These are phyloP conservation scores for Mortierella sp. DNA, from an alignment of 371 early-diverging fungal genomes.

Conservation along the genomic window DNA sequence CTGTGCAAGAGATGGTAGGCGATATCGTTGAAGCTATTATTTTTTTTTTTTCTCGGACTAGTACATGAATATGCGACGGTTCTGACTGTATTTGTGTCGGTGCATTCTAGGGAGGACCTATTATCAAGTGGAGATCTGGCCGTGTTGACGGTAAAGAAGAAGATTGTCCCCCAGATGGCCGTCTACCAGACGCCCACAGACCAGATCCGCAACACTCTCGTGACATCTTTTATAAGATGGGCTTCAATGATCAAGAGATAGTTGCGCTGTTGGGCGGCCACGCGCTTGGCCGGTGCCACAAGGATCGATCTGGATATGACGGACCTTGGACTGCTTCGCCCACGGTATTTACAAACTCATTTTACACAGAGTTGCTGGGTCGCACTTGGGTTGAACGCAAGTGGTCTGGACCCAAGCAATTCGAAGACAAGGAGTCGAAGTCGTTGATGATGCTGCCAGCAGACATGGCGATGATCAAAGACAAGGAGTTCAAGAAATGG, in stretches of 20 bases:
- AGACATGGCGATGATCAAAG: slow-evolving; percentile 76
- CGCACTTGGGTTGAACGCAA: slow-evolving; percentile 85
- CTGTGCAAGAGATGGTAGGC: slow-evolving; percentile 82
- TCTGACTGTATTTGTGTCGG: not conserved
- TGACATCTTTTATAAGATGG: slow-evolving; percentile 92
- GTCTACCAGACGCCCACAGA: slow-evolving; percentile 88
- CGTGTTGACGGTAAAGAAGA: slow-evolving; percentile 64
- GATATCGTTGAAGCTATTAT: not conserved
- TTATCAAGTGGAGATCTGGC: slow-evolving; percentile 89
- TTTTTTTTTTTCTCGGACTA: too few relatives aligned
- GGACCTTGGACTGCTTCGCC: slow-evolving; percentile 92
- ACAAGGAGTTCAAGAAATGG: slow-evolving; percentile 78
- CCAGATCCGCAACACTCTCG: slow-evolving; percentile 76
- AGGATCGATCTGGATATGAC: slow-evolving; percentile 87
- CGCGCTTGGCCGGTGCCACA: slow-evolving; percentile 93
- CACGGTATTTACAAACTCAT: slow-evolving; percentile 89
- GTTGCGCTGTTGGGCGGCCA: slow-evolving; percentile 92
- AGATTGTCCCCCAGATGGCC: slow-evolving; percentile 85
- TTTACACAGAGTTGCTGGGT: slow-evolving; percentile 78
- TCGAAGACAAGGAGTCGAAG: slow-evolving; percentile 76
- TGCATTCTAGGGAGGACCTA: slow-evolving; percentile 78
- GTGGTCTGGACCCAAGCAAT: slow-evolving; percentile 88
- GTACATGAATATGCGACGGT: too few relatives aligned
- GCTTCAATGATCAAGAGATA: slow-evolving; percentile 95
- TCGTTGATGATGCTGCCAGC: slow-evolving; percentile 84